Percentiles rank a stretch among this genome's conserved stretches.
phyloP scores from a whole-genome alignment of 305 asterid species.

The Vinca major region DNA sequence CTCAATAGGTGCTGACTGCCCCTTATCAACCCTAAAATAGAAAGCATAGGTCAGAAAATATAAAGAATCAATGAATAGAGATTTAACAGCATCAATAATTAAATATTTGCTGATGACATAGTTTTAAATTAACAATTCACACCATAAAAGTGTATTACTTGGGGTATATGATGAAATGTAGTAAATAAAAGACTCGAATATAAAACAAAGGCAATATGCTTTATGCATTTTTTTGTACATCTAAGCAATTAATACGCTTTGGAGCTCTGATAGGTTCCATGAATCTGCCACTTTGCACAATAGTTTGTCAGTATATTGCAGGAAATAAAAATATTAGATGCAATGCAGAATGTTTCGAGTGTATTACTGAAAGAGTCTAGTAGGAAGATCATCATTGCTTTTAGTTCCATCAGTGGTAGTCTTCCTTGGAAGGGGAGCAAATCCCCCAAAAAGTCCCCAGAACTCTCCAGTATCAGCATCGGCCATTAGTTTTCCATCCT shows the following conservation, averaged over 20 bases:
- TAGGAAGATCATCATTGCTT: conserved; percentile 26
- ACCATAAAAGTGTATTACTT: neutral
- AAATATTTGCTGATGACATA: neutral
- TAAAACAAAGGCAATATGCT: neutral
- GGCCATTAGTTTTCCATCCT: conserved; percentile 95
- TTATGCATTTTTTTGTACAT: neutral
- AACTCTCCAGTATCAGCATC: conserved; percentile 96
- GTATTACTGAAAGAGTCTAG: conserved; percentile 67
- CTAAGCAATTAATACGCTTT: neutral
- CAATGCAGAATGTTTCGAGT: conserved; percentile 13
- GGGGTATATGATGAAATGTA: neutral
- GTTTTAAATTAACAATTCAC: neutral
- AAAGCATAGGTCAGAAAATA: conserved; percentile 22
- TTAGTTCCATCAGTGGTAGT: conserved; percentile 34
- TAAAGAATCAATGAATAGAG: conserved; percentile 12
- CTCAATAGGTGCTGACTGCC: conserved; percentile 60
- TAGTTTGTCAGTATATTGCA: neutral
- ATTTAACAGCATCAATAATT: neutral
- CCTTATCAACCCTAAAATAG: conserved; percentile 65
- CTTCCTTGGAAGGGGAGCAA: conserved; percentile 99
- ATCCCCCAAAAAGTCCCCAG: conserved; percentile 96
- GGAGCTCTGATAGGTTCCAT: neutral
- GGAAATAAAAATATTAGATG: neutral
- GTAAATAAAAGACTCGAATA: neutral
- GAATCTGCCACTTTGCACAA: neutral